Percentiles rank a stretch among this genome's conserved stretches.
phyloP scores from a whole-genome alignment of 192 early-diverging fungal species.

The Podila clonocystis region DNA sequence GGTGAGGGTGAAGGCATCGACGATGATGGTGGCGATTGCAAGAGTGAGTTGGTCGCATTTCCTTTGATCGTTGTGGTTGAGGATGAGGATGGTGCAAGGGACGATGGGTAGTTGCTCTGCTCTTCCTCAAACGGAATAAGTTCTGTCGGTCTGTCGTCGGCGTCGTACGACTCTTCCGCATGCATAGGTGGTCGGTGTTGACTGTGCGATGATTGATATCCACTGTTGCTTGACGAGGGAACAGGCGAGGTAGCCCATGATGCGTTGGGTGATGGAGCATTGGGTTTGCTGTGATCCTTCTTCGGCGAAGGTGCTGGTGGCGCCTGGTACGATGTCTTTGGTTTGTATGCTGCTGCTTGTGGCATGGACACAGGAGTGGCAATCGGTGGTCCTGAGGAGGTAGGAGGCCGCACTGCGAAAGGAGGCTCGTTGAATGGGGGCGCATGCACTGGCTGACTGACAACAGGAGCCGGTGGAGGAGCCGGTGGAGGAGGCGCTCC shows the following conservation, averaged over 20 bases:
- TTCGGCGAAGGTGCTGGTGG: slow-evolving; percentile 24
- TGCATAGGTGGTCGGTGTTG: slow-evolving; percentile 28
- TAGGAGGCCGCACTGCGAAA: neutral
- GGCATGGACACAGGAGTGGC: slow-evolving; percentile 13
- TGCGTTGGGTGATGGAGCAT: slow-evolving; percentile 9
- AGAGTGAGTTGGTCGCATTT: neutral
- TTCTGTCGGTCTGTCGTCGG: slow-evolving; percentile 47
- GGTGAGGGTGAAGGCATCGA: slow-evolving; percentile 19
- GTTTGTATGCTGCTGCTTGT: slow-evolving; percentile 18
- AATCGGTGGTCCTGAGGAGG: neutral
- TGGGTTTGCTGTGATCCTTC: slow-evolving; percentile 22
- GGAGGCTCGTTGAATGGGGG: neutral
- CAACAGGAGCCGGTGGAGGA: neutral
- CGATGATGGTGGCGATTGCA: slow-evolving; percentile 19
- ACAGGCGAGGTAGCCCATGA: slow-evolving; percentile 16
- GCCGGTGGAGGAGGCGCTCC: neutral
- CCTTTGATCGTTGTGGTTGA: neutral
- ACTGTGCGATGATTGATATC: slow-evolving; percentile 28
- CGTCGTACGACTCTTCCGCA: slow-evolving; percentile 28
- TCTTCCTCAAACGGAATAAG: slow-evolving; percentile 36
- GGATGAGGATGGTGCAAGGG: neutral
- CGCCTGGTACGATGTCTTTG: slow-evolving; percentile 42
- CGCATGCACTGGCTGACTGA: neutral
- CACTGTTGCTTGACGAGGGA: neutral
- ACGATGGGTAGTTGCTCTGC: neutral